Evolutionary conservation across 2,329 filamentous ascomycete genomes (phyloP), one percentile per base, ranked within the genome.

Genomic region (Venturia asperata): DNA sequence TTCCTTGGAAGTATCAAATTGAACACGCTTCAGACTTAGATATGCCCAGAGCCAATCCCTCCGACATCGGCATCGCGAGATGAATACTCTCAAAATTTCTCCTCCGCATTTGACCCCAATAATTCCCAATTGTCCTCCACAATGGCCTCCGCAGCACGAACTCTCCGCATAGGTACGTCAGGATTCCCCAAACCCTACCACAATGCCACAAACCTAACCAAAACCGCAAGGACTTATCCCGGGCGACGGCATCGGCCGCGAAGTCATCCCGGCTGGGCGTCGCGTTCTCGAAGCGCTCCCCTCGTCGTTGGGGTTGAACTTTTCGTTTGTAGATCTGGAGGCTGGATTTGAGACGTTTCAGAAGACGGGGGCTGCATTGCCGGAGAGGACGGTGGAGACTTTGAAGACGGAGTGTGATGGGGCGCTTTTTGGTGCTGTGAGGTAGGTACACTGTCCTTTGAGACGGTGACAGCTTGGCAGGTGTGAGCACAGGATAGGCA

Each of bases 231-330:
- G 92, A 77, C 90, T 97, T 72, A 97, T 99, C 76, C 90, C 94
- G 72, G 94, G 94, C 74, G 94, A 99, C 80, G 94, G 94, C 78
- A 99, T 99, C 79, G 94, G 94, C 79, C 91, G 91, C 76, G 94
- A 99, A 80, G 94, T 99, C 77, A 97, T 99, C 78, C 94, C 94
- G 70, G 85, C 94, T 64, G 94, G 93, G 63, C 90, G 91, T 72
- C 88, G 90, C 69, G 82, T 97, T 71, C 90, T 99, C 74, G 93
- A 99, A 81, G 89, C 94, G 62, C 88, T 99, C 1, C 92, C 93
- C 42, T 78, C 88, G n/a, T 94, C 90, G n/a, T 81, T 97, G 61
- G 89, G 89, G 73, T 85, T 99, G 71, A 92, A 91, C 74, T 97
- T 97, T 83, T 90, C 89, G 76, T 99, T 97, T 78, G 85, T 94